phyloP scores from a whole-genome alignment of 225 moss, liverwort and hornwort species.

The Marchantia polymorpha region DNA sequence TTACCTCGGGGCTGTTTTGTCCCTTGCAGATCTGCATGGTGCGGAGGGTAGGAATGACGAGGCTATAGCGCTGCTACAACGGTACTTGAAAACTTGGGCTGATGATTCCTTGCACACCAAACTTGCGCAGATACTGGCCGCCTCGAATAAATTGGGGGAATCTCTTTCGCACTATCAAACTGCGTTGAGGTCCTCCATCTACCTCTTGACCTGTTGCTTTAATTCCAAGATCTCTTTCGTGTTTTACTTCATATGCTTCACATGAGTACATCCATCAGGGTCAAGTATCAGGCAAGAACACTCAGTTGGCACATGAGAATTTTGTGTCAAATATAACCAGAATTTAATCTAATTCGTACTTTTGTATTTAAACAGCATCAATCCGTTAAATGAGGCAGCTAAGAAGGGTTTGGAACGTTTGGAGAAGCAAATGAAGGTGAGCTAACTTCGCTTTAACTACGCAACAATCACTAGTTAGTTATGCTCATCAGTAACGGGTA shows the following conservation, averaged over 20 bases:
- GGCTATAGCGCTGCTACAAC: constrained; percentile 65
- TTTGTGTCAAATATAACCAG: neutral
- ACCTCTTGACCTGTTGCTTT: neutral
- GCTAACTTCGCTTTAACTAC: neutral
- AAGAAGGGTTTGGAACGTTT: constrained; percentile 83
- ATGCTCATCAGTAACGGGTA: neutral
- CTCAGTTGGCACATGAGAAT: neutral
- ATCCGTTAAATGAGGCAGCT: constrained; percentile 74
- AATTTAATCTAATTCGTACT: neutral
- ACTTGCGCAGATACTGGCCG: constrained; percentile 78
- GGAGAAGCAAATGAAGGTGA: constrained; percentile 82
- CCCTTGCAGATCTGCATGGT: constrained; percentile 76
- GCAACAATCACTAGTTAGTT: neutral
- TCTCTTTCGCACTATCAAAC: constrained; percentile 85
- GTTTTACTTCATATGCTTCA: neutral
- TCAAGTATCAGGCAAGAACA: neutral
- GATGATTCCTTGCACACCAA: constrained; percentile 91
- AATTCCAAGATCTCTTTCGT: neutral
- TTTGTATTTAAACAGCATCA: constrained; percentile 49
- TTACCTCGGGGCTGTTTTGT: constrained; percentile 81
- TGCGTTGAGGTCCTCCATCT: constrained; percentile 64
- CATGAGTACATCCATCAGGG: too few relatives aligned
- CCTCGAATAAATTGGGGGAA: constrained; percentile 71
- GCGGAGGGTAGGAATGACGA: constrained; percentile 80
- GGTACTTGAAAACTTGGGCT: constrained; percentile 75